phyloP scores from a whole-genome alignment of 768 basidiomycete species.

The Rhizopogon roseolus region DNA sequence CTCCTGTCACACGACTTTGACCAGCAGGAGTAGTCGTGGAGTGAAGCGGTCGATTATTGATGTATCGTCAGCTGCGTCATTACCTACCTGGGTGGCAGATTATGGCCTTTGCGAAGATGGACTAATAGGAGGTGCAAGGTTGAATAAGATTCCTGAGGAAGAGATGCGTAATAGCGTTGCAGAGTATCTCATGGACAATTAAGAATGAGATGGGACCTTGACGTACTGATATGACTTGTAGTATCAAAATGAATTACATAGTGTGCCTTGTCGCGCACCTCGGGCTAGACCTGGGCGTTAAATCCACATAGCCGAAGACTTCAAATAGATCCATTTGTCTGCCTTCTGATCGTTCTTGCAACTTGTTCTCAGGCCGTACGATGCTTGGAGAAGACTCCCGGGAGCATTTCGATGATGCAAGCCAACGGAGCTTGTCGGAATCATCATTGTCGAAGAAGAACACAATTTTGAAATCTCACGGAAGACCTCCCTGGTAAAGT shows the following conservation, averaged over 20 bases:
- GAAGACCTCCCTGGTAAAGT: conserved; percentile 75
- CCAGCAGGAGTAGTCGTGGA: conserved; percentile 49
- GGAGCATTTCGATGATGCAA: conserved; percentile 17
- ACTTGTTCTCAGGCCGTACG: not conserved
- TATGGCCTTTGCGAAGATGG: not conserved
- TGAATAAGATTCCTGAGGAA: conserved; percentile 22
- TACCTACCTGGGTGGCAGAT: conserved; percentile 30
- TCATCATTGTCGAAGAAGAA: conserved; percentile 50
- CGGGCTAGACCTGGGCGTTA: not conserved
- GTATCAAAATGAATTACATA: no score
- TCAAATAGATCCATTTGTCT: conserved; percentile 18
- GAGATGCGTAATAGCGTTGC: conserved; percentile 35
- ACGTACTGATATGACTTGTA: not conserved
- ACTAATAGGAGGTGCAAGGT: conserved; percentile 18
- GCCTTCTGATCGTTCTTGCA: not conserved
- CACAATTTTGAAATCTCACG: conserved; percentile 76
- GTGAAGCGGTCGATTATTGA: conserved; percentile 12
- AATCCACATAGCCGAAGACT: conserved; percentile 22
- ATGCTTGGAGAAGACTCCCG: conserved; percentile 25
- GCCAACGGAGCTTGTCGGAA: conserved; percentile 11
- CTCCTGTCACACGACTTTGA: conserved; percentile 56
- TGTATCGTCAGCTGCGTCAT: conserved; percentile 12
- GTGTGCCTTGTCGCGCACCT: no score
- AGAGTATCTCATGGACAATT: conserved; percentile 33
- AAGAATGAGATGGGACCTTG: not conserved